These are phyloP conservation scores for Phyllosticta paracitricarpa DNA, from an alignment of 2,329 filamentous ascomycete species.

Conservation along the genomic window DNA sequence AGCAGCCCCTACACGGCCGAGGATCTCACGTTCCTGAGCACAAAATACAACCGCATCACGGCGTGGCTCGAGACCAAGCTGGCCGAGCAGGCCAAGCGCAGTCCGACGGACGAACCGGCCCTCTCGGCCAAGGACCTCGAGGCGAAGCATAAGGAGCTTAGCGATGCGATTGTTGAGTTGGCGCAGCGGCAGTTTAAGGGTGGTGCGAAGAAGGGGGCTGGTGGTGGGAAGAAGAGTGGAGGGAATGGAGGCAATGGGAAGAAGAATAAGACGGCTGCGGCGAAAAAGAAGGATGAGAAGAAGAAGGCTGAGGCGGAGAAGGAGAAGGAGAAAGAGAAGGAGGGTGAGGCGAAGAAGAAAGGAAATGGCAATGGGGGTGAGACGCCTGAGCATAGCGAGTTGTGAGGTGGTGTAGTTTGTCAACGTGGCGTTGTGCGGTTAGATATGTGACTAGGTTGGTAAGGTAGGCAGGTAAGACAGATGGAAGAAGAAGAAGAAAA, in stretches of 20 bases:
- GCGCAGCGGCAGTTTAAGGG: conserved; percentile 56
- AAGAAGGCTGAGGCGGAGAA: not conserved
- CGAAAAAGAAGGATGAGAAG: conserved; percentile 25
- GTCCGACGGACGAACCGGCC: conserved; percentile 61
- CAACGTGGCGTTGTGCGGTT: no score
- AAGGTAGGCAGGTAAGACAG: no score
- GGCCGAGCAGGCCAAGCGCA: conserved; percentile 59
- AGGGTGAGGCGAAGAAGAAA: conserved; percentile 21
- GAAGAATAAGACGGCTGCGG: conserved; percentile 23
- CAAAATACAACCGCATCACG: conserved; percentile 50
- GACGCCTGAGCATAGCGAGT: conserved; percentile 10
- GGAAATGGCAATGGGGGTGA: not conserved
- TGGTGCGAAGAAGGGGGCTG: conserved; percentile 15
- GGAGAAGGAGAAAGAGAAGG: conserved; percentile 14
- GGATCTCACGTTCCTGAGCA: conserved; percentile 58
- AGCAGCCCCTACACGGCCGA: conserved; percentile 67
- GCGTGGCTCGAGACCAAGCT: conserved; percentile 69
- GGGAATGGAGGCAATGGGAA: conserved; percentile 34
- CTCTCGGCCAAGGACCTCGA: conserved; percentile 63
- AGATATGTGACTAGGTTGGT: no score
- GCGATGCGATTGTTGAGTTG: conserved; percentile 59
- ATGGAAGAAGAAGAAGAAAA: no score
- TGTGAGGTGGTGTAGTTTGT: not conserved
- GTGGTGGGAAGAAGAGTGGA: conserved; percentile 11
- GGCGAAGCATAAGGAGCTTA: conserved; percentile 58